Evolutionary conservation across 768 basidiomycete genomes (phyloP), one percentile per base, ranked within the genome.

Genomic region (Galerina marginata): DNA sequence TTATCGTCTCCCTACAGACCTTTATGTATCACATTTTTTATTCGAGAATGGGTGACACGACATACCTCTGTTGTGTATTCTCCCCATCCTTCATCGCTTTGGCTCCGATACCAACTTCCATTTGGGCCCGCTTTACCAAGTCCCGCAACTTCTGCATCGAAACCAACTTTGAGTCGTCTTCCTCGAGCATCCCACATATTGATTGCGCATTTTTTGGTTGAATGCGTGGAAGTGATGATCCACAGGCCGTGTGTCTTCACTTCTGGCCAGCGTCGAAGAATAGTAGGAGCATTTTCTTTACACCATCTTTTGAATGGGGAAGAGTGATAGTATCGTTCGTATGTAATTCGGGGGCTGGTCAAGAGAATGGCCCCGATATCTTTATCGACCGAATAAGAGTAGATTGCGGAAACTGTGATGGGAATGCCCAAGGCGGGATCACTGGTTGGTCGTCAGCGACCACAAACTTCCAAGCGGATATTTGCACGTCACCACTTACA

Each of bases 241-340:
- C 69, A 70, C 15, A 70, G 33, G 2, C 64, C 66, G 23, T 69
- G 59, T 0, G 64, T 50, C 40, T 66, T 67, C 15, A 68, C 64
- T 46, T 70, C 67, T 9, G 64, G 64, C 58, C 64, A 65, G 9
- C 52, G 44, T 29, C 60, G 50, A 4, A 70, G 57, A 20, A 70
- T 54, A 11, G 40, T 47, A 5, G 48, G 42, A 9, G 67, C 67
- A 52, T 71, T 71, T 36, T 57, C 44, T 46, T 66, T 65, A 37
- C 65, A 56, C 69, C 69, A 71, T 3, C 64, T 63, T 43, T 67
- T 69, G 62, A 71, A 67, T 3, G 66, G 64, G 11, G 61, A 56
- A 6, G 56, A 48, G 37, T 65, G 63, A 36, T 66, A 71, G 50
- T 62, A 71, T 16, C 63, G 60, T 26, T 69, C 66, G 44, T 69